Evolutionary conservation across 2,329 filamentous ascomycete species (phyloP).

Genomic region (Fusarium xyrophilum): DNA sequence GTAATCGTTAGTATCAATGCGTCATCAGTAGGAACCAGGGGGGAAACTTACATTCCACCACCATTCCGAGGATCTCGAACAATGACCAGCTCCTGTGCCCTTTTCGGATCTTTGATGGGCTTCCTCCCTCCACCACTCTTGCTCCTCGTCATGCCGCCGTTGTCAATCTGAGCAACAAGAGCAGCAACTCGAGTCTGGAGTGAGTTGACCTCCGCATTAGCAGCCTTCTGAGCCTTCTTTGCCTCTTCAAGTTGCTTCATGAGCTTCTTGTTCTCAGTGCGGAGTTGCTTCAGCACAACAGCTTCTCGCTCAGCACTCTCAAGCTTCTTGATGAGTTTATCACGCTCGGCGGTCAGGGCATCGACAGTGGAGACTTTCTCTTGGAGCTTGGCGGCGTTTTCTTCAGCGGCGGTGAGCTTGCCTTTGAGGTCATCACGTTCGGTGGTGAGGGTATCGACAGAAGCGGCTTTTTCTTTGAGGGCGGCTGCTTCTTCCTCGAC

Average conservation of each 20-base stretch:
- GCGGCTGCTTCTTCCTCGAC: constrained; percentile 24
- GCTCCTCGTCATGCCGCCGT: neutral
- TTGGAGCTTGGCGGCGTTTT: constrained; percentile 1
- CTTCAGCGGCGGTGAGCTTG: constrained; percentile 26
- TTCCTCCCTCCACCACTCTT: constrained; percentile 31
- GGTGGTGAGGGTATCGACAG: constrained; percentile 16
- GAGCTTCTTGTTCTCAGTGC: constrained; percentile 38
- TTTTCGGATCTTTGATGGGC: constrained; percentile 37
- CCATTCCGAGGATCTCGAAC: constrained; percentile 37
- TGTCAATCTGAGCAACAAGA: constrained; percentile 33
- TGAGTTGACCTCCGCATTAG: constrained; percentile 26
- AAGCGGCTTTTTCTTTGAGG: constrained; percentile 28
- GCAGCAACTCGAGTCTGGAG: constrained; percentile 34
- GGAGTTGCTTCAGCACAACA: constrained; percentile 30
- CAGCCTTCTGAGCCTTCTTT: constrained; percentile 34
- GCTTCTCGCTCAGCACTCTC: constrained; percentile 34
- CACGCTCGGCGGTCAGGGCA: constrained; percentile 11
- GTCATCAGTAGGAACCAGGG: fast-evolving
- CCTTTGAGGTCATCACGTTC: constrained; percentile 29
- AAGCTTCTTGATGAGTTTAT: constrained; percentile 33
- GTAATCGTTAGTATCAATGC: neutral
- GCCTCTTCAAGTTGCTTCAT: constrained; percentile 37
- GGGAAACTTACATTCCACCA: constrained; percentile 35
- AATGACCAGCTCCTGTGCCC: constrained; percentile 38
- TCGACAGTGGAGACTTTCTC: constrained; percentile 21